Conservation (phyloP, 2,329 filamentous ascomycete genomes). For the Penicillium sp. region DNA sequence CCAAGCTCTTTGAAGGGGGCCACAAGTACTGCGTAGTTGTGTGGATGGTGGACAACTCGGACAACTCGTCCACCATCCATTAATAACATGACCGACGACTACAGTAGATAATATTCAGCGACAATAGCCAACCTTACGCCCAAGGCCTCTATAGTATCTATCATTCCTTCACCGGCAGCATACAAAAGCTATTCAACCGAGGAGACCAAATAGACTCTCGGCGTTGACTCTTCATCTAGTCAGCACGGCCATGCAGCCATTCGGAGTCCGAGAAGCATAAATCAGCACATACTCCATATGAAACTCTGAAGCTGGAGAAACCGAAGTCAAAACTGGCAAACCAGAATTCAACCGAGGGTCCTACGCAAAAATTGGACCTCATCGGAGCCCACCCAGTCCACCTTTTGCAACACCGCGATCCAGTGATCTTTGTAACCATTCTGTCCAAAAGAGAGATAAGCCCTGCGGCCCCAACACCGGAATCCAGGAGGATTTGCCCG, state of each 20-base stretch:
- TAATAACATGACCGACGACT: neutral
- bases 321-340: slow-evolving; percentile 11
- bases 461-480: slow-evolving; percentile 31
- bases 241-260: neutral
- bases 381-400: slow-evolving; percentile 25
- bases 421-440: slow-evolving; percentile 26
- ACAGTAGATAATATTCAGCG: slow-evolving; percentile 27
- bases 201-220: slow-evolving; percentile 16
- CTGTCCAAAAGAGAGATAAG: slow-evolving; percentile 31
- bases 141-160: neutral
- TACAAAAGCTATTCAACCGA: slow-evolving; percentile 13
- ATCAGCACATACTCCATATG: neutral
- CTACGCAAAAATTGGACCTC: slow-evolving; percentile 24
- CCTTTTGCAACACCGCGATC: slow-evolving; percentile 27
- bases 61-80: neutral
- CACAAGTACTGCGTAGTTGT: neutral
- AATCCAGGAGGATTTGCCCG: slow-evolving; percentile 31
- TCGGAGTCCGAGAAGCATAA: slow-evolving; percentile 5
- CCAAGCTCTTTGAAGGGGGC: slow-evolving; percentile 13
- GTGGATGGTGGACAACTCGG: neutral
- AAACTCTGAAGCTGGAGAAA: slow-evolving; percentile 7
- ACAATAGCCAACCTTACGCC: neutral
- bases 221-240: slow-evolving; percentile 23
- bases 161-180: neutral
- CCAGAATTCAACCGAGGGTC: slow-evolving; percentile 23